Evolutionary conservation across 768 basidiomycete genomes (phyloP).

Genomic region (Austroboletus eburneus): DNA sequence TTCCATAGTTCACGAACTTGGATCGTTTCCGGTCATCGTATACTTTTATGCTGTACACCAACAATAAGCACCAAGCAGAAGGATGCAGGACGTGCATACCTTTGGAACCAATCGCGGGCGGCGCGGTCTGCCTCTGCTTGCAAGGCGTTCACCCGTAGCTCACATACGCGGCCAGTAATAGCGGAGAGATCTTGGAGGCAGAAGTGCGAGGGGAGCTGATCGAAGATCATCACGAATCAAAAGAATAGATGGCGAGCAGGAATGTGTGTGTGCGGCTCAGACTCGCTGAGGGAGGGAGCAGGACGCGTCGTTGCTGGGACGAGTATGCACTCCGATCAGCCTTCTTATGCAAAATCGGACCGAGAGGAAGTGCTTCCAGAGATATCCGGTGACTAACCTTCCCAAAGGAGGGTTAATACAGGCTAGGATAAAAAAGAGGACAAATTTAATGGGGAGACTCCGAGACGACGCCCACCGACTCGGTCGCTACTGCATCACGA

Average conservation of each 20-base stretch:
- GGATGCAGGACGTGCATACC: constrained; percentile 13
- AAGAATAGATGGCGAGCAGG: constrained; percentile 9
- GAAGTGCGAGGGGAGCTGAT: constrained; percentile 34
- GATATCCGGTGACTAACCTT: constrained; percentile 17
- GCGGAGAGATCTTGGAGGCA: constrained; percentile 33
- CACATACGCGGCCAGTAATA: constrained; percentile 34
- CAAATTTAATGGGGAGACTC: constrained; percentile 24
- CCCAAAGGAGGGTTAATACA: constrained; percentile 12
- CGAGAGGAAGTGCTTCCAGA: constrained; percentile 16
- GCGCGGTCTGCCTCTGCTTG: constrained; percentile 32
- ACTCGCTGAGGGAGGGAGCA: constrained; percentile 19
- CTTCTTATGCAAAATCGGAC: constrained; percentile 30
- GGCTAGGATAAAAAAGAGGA: constrained; percentile 21
- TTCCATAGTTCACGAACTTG: constrained; percentile 35
- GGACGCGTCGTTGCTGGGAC: constrained; percentile 8
- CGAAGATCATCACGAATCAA: constrained; percentile 27
- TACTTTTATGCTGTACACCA: constrained; percentile 24
- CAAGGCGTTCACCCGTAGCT: constrained; percentile 31
- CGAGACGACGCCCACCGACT: constrained; percentile 23
- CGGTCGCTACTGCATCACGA: constrained; percentile 30
- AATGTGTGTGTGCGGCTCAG: constrained; percentile 24
- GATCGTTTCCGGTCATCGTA: constrained; percentile 34
- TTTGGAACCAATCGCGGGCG: constrained; percentile 34
- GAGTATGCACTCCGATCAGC: constrained; percentile 5
- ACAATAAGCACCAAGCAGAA: neutral